Percentiles rank a stretch among this genome's conserved stretches.
These are phyloP conservation scores for Colletotrichum lupini DNA, from an alignment of 2,329 filamentous ascomycete species.

Conservation along the genomic window DNA sequence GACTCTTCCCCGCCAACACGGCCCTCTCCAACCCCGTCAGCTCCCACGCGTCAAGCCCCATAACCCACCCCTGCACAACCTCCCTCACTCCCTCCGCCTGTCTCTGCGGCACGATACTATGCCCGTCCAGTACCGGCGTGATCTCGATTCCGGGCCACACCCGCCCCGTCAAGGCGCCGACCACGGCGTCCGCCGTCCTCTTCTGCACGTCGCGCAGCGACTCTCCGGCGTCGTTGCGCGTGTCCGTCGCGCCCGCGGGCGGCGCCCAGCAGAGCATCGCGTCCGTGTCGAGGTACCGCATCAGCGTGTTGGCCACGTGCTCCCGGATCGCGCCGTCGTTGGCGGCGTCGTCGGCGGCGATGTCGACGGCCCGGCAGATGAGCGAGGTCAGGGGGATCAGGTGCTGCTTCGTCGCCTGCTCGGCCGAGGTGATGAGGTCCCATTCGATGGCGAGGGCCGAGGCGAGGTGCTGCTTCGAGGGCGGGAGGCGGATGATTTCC, in stretches of 20 bases:
- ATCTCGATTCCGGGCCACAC: slow-evolving; percentile 90
- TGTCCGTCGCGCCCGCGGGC: slow-evolving; percentile 59
- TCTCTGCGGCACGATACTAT: slow-evolving; percentile 78
- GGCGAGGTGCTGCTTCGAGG: slow-evolving; percentile 83
- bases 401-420: slow-evolving; percentile 87
- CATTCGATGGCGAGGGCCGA: slow-evolving; percentile 91
- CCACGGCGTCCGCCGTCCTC: slow-evolving; percentile 74
- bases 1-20: slow-evolving; percentile 85
- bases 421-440: slow-evolving; percentile 84
- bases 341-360: slow-evolving; percentile 72
- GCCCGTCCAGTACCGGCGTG: slow-evolving; percentile 79
- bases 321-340: slow-evolving; percentile 67
- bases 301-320: slow-evolving; percentile 73
- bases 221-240: slow-evolving; percentile 59
- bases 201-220: slow-evolving; percentile 80
- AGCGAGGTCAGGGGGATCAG: slow-evolving; percentile 92
- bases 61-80: slow-evolving; percentile 82
- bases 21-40: slow-evolving; percentile 88
- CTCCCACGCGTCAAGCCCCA: slow-evolving; percentile 79
- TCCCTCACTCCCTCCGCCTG: slow-evolving; percentile 82
- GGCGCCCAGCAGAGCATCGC: slow-evolving; percentile 90
- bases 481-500: slow-evolving; percentile 76
- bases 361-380: slow-evolving; percentile 84
- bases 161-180: slow-evolving; percentile 74
- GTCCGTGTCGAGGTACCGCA: slow-evolving; percentile 93